Base-by-base conservation (phyloP, 2,329 filamentous ascomycete species). In the Torrubiella hemipterigena region DNA sequence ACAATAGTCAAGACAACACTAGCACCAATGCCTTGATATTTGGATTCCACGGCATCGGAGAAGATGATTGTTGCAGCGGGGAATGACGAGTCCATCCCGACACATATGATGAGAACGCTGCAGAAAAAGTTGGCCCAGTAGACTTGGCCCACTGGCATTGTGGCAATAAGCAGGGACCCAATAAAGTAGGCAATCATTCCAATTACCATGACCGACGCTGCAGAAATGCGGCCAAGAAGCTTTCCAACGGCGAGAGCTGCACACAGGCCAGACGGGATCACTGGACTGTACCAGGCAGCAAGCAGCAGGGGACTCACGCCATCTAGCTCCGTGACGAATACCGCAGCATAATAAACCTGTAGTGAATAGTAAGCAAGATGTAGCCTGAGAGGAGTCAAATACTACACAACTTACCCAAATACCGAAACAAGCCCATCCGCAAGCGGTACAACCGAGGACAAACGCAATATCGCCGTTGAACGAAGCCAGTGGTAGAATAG, bases 51-150 rank as follows among this genome's bases (percentile, higher is more conserved):
- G 2, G 55, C 55, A 39, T 78, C 67, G 18, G 65, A 70, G 7
- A 81, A 55, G 18, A 80, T 63, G 10, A 80, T 46, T 0, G 65
- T 77, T 0, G 69, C 72, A 0, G 73, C 68, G 0, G 77, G 76
- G 41, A 77, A 77, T 3, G 62, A 70, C 63, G 79, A 77, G 46
- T 81, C 74, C 67, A 79, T 75, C 3, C 73, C 73, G 42, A 67
- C 75, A 0, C 71, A 66, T 50, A 70, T 72, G 27, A 81, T 44
- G 4, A 79, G 16, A 5, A 71, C 57, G 4, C 61, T 61, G 8
- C 76, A 60, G 44, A 82, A 81, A 0, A 66, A 59, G 38, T 77
- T 68, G 13, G 57, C 59, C 77, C 77, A 82, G 52, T 81, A 82
- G 1, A 55, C 64, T 46, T 79, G 72, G 5, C 61, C 41, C 0